These are phyloP conservation scores for Lactarius hatsudake DNA, from an alignment of 768 basidiomycete species.

Conservation along the genomic window DNA sequence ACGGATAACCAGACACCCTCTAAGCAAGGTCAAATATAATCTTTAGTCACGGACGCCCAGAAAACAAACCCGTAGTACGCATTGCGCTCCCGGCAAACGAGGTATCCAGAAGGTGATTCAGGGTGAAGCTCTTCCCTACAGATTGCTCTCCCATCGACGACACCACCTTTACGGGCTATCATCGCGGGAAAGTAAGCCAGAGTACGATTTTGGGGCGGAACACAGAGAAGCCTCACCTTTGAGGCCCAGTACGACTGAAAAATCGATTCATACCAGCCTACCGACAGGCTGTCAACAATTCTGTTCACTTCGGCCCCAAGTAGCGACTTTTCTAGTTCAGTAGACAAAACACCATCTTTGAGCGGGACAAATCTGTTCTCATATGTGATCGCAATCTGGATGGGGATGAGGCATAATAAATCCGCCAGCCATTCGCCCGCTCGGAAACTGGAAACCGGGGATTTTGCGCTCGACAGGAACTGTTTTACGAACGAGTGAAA, in stretches of 20 bases:
- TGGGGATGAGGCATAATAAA: background rate
- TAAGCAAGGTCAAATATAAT: constrained; percentile 4
- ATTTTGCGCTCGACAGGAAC: constrained; percentile 13
- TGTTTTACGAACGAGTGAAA: constrained; percentile 31
- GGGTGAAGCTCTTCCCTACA: background rate
- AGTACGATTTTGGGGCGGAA: too few relatives aligned
- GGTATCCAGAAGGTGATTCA: background rate
- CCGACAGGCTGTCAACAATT: constrained; percentile 36
- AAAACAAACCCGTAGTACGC: constrained; percentile 46
- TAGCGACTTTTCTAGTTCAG: constrained; percentile 48
- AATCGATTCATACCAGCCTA: constrained; percentile 64
- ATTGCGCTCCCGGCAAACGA: background rate
- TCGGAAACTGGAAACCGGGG: constrained; percentile 27
- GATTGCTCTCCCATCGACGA: background rate
- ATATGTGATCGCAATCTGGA: constrained; percentile 32
- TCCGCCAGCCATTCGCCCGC: background rate
- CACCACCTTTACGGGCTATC: constrained; percentile 57
- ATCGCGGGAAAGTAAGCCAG: background rate
- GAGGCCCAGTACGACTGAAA: constrained; percentile 53
- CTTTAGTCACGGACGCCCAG: background rate
- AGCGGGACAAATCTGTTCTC: constrained; percentile 61
- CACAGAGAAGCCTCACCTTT: constrained; percentile 37
- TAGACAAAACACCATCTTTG: constrained; percentile 52
- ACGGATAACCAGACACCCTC: constrained; percentile 68
- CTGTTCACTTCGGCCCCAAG: constrained; percentile 58